phyloP scores from a whole-genome alignment of 1,284 basidiomycete species.

The Trametes pubescens region DNA sequence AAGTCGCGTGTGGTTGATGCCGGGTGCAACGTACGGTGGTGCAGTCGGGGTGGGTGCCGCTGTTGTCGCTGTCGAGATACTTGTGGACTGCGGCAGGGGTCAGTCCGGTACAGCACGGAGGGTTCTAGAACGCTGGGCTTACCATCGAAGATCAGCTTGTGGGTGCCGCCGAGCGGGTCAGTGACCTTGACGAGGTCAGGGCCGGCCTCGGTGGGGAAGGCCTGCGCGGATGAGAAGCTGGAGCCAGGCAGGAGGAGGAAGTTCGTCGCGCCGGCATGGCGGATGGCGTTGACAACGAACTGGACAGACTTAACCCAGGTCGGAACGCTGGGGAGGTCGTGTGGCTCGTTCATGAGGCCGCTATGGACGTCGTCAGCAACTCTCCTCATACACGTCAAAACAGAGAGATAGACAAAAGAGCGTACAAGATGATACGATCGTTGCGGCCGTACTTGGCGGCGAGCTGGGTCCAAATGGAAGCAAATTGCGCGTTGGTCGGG shows the following conservation, averaged over 20 bases:
- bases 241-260: conserved; percentile 56
- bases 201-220: conserved; percentile 61
- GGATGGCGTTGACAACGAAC: conserved; percentile 58
- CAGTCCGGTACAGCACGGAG: neutral
- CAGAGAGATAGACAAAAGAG: neutral
- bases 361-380: conserved; percentile 26
- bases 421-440: conserved; percentile 55
- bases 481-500: conserved; percentile 59
- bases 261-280: conserved; percentile 56
- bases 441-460: conserved; percentile 59
- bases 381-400: neutral
- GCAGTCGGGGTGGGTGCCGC: conserved; percentile 59
- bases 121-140: conserved; percentile 7
- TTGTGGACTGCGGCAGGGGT: conserved; percentile 55
- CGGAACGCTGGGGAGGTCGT: conserved; percentile 52
- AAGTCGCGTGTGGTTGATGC: neutral
- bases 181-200: conserved; percentile 58
- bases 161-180: conserved; percentile 58
- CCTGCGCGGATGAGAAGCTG: conserved; percentile 53
- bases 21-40: conserved; percentile 45
- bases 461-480: conserved; percentile 60
- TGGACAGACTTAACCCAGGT: conserved; percentile 57
- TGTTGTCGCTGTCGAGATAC: conserved; percentile 68
- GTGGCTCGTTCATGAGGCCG: conserved; percentile 63
- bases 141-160: conserved; percentile 66